Percentiles rank a stretch among this genome's conserved stretches.
Conservation (phyloP, 768 basidiomycete species). For the Hirschioporus abietinus region DNA sequence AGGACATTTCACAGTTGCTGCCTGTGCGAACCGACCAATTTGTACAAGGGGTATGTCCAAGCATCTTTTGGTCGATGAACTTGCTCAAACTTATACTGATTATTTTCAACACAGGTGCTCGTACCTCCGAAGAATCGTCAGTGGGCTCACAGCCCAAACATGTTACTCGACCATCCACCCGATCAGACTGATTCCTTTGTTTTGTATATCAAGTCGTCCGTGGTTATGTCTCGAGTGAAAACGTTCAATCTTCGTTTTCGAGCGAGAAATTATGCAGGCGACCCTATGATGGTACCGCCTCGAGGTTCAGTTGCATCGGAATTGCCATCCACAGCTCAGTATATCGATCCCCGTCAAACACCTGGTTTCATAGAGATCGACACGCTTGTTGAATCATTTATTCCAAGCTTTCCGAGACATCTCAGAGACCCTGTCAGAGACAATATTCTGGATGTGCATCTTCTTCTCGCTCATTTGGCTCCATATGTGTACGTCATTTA, state of each 20-base stretch:
- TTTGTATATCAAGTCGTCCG: conserved; percentile 62
- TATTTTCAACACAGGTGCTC: conserved; percentile 31
- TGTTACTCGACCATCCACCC: conserved; percentile 57
- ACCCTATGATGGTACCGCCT: conserved; percentile 32
- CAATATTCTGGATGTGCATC: conserved; percentile 44
- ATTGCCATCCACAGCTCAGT: conserved; percentile 13
- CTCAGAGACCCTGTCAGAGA: conserved; percentile 47
- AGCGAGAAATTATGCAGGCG: conserved; percentile 54
- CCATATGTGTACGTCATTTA: conserved; percentile 26
- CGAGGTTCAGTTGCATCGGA: conserved; percentile 18
- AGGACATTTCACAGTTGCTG: conserved; percentile 66
- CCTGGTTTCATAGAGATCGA: conserved; percentile 63
- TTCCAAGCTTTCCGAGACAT: conserved; percentile 51
- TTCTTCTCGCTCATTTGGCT: conserved; percentile 36
- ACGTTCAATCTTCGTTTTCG: conserved; percentile 64
- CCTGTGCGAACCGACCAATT: conserved; percentile 58
- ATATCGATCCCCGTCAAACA: conserved; percentile 49
- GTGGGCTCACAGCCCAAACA: conserved; percentile 57
- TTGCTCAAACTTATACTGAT: conserved; percentile 7
- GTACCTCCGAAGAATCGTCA: conserved; percentile 52
- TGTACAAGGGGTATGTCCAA: conserved; percentile 49
- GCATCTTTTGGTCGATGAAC: conserved; percentile 4
- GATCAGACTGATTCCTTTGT: conserved; percentile 66
- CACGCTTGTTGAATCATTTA: conserved; percentile 49
- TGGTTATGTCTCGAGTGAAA: conserved; percentile 58